Percentiles rank a stretch among this genome's conserved stretches.
These are phyloP conservation scores for Metarhizium brunneum DNA, from an alignment of 2,329 filamentous ascomycete genomes.

Conservation along the genomic window DNA sequence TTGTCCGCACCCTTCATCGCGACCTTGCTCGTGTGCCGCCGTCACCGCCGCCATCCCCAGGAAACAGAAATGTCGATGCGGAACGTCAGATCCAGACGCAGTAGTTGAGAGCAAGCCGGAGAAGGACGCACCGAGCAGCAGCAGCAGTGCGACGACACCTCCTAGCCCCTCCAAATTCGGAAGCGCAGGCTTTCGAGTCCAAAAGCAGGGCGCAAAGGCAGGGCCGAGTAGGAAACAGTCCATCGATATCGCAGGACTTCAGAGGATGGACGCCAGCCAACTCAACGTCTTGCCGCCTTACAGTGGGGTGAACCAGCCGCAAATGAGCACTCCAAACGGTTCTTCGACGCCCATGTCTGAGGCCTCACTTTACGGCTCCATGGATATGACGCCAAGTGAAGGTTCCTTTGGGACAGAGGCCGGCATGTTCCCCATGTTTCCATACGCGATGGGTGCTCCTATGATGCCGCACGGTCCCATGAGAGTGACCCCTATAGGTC, in stretches of 20 bases:
- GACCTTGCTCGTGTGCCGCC: conserved; percentile 50
- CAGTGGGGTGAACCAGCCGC: conserved; percentile 15
- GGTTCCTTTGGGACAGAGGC: conserved; percentile 14
- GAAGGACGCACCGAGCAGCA: conserved; percentile 14
- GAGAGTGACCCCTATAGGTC: conserved; percentile 13
- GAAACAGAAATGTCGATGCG: conserved; percentile 47
- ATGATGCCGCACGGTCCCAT: conserved; percentile 11
- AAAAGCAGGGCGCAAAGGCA: conserved; percentile 31
- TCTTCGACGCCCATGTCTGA: conserved; percentile 11
- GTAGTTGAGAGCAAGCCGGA: conserved; percentile 14
- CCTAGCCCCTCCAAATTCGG: conserved; percentile 22
- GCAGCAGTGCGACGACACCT: conserved; percentile 15
- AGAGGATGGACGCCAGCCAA: conserved; percentile 43
- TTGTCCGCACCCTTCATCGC: conserved; percentile 56
- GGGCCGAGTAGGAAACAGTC: conserved; percentile 34
- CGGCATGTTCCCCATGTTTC: conserved; percentile 23
- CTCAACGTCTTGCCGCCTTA: conserved; percentile 36
- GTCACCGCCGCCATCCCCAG: conserved; percentile 57
- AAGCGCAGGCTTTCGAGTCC: conserved; percentile 31
- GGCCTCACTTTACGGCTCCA: conserved; percentile 17
- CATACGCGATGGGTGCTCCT: conserved; percentile 18
- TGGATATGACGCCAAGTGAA: conserved; percentile 19
- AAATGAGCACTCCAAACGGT: conserved; percentile 14
- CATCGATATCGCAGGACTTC: conserved; percentile 37
- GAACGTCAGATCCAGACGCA: conserved; percentile 19